Percentiles rank a stretch among this genome's conserved stretches.
phyloP scores from a whole-genome alignment of 441 rosid genomes.

The Populus hybrid region DNA sequence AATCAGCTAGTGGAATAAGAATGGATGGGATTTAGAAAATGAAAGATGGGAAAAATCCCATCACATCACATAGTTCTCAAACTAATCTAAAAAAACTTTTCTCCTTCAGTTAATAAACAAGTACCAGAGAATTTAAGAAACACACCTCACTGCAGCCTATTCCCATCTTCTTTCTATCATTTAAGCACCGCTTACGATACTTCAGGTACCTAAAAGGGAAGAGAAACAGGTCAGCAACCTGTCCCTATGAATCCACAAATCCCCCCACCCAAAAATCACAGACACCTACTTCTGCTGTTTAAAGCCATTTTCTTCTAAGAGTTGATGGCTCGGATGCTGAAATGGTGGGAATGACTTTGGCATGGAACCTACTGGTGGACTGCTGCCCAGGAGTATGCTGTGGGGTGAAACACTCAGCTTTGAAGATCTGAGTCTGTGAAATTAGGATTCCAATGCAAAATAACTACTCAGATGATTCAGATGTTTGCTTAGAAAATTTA shows the following conservation, averaged over 20 bases:
- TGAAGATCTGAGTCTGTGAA: constrained; percentile 66
- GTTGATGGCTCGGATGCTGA: constrained; percentile 96
- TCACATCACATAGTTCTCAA: not conserved
- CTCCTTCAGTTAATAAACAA: not conserved
- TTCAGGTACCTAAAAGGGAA: constrained; percentile 69
- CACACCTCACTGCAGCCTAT: constrained; percentile 93
- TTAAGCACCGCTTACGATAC: constrained; percentile 82
- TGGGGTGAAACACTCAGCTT: constrained; percentile 85
- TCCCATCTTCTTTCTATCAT: constrained; percentile 89
- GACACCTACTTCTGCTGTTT: constrained; percentile 87
- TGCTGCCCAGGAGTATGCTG: constrained; percentile 54
- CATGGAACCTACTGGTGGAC: constrained; percentile 95
- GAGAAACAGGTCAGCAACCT: constrained; percentile 26
- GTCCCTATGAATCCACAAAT: not conserved
- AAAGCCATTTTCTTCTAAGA: constrained; percentile 95
- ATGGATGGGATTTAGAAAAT: not conserved
- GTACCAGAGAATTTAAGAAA: constrained; percentile 17
- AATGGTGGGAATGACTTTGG: constrained; percentile 92
- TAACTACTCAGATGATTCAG: not conserved
- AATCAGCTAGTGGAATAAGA: not conserved
- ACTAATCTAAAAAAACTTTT: not conserved
- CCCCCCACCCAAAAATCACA: not conserved
- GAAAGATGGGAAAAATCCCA: not conserved
- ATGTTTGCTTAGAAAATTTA: not conserved
- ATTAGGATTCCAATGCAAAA: constrained; percentile 15